Evolutionary conservation across 2,329 filamentous ascomycete genomes (phyloP).

Genomic region (Diplodia corticola): DNA sequence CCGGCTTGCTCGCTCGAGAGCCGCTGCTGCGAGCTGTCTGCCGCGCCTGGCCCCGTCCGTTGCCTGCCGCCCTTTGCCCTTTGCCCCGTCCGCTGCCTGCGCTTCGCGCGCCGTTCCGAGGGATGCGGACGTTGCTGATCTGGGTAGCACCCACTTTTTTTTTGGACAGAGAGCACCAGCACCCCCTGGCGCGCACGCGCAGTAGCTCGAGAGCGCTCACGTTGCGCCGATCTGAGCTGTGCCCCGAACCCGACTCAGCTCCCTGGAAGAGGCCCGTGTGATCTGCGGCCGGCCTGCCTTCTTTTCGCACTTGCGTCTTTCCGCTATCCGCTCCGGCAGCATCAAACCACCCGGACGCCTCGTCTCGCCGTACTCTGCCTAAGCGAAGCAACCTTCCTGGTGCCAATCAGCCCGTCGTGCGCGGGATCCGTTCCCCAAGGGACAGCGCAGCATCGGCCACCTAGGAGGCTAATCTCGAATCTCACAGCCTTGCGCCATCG

Average conservation of each 20-base stretch:
- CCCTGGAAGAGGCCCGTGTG: constrained; percentile 20
- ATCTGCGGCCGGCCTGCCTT: constrained; percentile 19
- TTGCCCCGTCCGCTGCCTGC: background rate
- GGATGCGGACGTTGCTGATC: constrained; percentile 18
- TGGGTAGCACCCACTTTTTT: constrained; percentile 18
- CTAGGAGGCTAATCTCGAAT: constrained; percentile 23
- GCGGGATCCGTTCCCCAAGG: constrained; percentile 20
- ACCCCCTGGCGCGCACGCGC: constrained; percentile 17
- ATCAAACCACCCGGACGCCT: constrained; percentile 20
- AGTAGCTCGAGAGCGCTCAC: constrained; percentile 19
- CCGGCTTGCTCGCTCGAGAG: background rate
- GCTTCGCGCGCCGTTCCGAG: constrained; percentile 8
- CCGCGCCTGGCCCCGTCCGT: background rate
- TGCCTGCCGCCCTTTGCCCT: constrained; percentile 1
- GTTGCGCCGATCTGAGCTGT: constrained; percentile 21
- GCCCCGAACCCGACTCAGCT: constrained; percentile 20
- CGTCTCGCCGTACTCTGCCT: constrained; percentile 19
- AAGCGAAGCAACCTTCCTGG: constrained; percentile 20
- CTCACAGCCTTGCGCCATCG: constrained; percentile 23
- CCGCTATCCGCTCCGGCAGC: constrained; percentile 21
- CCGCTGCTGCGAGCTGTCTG: background rate
- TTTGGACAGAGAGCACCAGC: constrained; percentile 10
- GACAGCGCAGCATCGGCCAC: constrained; percentile 18
- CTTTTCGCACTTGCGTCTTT: constrained; percentile 19
- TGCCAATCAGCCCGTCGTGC: constrained; percentile 22